Evolutionary conservation across 345 rosid genomes (phyloP).

Genomic region (Lepidium sativum): DNA sequence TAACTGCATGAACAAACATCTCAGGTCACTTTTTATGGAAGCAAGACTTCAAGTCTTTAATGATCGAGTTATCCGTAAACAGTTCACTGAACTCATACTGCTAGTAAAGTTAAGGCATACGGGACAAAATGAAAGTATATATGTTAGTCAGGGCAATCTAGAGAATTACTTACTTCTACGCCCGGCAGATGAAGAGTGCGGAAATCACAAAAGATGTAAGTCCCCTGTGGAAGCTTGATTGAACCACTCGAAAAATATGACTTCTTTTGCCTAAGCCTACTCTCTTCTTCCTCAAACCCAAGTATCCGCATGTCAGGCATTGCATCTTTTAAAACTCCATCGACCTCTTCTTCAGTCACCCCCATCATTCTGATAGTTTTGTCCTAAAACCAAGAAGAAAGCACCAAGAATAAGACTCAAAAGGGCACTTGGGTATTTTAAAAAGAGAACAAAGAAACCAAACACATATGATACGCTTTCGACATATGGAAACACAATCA

Average conservation of each 20-base stretch:
- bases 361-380: slow-evolving; percentile 92
- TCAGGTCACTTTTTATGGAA: background rate
- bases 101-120: background rate
- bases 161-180: slow-evolving; percentile 51
- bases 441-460: background rate
- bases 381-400: slow-evolving; percentile 31
- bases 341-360: slow-evolving; percentile 61
- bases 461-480: background rate
- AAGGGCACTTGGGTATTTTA: background rate
- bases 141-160: background rate
- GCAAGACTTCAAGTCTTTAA: background rate
- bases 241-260: slow-evolving; percentile 19
- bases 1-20: slow-evolving; percentile 34
- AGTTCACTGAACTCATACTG: background rate
- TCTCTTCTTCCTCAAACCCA: slow-evolving; percentile 92
- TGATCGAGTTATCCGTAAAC: background rate
- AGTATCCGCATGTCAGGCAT: slow-evolving; percentile 55
- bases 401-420: background rate
- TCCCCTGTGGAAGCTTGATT: slow-evolving; percentile 66
- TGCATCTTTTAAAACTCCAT: slow-evolving; percentile 41
- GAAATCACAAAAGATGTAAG: slow-evolving; percentile 70
- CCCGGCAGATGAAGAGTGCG: slow-evolving; percentile 77
- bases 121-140: background rate
- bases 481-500: background rate
- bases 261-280: slow-evolving; percentile 50